phyloP scores from a whole-genome alignment of 108 stramenopile species.

The Skeletonema tropicum region DNA sequence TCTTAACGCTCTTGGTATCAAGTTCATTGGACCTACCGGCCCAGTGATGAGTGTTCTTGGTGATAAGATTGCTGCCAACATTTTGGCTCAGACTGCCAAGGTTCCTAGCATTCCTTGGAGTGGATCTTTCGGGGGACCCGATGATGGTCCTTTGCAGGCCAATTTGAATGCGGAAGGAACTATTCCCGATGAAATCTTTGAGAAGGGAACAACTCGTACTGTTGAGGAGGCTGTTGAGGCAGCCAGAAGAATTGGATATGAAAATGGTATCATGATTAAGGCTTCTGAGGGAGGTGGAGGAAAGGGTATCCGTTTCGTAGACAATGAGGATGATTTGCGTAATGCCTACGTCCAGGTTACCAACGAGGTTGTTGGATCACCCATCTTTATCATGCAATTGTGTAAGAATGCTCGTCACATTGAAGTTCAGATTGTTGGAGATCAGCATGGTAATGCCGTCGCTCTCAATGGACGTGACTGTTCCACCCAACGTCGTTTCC shows the following conservation, averaged over 20 bases:
- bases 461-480: conserved; percentile 97
- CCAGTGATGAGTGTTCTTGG: conserved; percentile 95
- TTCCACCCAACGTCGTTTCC: conserved; percentile 98
- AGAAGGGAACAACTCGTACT: conserved; percentile 87
- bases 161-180: conserved; percentile 93
- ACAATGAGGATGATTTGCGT: conserved; percentile 85
- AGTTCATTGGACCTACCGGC: conserved; percentile 94
- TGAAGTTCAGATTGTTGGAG: conserved; percentile 99
- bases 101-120: conserved; percentile 98
- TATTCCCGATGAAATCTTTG: conserved; percentile 93
- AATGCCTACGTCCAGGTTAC: conserved; percentile 90
- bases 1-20: conserved; percentile 76
- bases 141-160: conserved; percentile 93
- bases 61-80: conserved; percentile 96
- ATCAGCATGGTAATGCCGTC: conserved; percentile 96
- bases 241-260: conserved; percentile 93
- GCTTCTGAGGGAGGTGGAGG: conserved; percentile 98
- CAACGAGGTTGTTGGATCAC: conserved; percentile 95
- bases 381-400: conserved; percentile 98
- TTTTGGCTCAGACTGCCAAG: conserved; percentile 94
- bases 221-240: conserved; percentile 95
- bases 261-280: conserved; percentile 98
- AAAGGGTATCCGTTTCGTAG: conserved; percentile 97
- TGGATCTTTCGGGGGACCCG: conserved; percentile 88
- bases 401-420: conserved; percentile 98